Percentiles rank a stretch among this genome's conserved stretches.
Conservation (phyloP, 208 protist genomes). For the Crithidia sp. region DNA sequence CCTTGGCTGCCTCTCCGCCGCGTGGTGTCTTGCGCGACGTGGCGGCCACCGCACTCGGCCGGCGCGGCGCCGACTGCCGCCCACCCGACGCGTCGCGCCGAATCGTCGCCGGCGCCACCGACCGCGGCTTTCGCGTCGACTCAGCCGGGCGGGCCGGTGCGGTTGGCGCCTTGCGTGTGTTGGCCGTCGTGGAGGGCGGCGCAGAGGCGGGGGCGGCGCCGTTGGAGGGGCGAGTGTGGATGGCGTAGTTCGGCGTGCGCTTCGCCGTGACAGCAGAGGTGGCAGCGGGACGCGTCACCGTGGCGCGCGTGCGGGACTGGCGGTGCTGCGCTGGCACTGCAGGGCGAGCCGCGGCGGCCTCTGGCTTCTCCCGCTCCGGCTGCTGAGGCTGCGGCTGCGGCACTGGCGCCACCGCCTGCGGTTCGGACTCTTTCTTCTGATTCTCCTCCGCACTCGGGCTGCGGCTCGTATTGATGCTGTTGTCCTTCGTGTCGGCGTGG, state of each 20-base stretch:
- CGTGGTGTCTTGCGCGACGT: background rate
- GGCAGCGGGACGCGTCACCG: background rate
- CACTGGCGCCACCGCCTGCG: background rate
- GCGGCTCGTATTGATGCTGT: slow-evolving; percentile 9
- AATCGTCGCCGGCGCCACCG: background rate
- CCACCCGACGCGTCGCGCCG: background rate
- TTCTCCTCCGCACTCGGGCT: slow-evolving; percentile 2
- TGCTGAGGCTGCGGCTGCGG: background rate
- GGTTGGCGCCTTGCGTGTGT: background rate
- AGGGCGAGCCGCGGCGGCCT: background rate
- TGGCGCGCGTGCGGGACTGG: background rate
- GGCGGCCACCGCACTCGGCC: background rate
- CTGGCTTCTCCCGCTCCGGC: background rate
- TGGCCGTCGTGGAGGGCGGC: background rate
- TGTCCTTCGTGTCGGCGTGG: slow-evolving; percentile 11
- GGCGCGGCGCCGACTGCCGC: background rate
- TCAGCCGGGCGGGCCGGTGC: background rate
- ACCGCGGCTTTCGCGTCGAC: slow-evolving; percentile 7
- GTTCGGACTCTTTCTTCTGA: background rate
- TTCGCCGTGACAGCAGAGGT: background rate
- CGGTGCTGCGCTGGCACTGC: slow-evolving; percentile 5
- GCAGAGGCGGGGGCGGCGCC: background rate
- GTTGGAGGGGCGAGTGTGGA: background rate
- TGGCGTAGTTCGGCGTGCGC: background rate
- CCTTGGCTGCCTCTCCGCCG: background rate